A percentile compares a stretch with the other conserved stretches of the same genome.
phyloP scores from a whole-genome alignment of 1,139 yeast genomes.

The Lodderomyces jiufengensis region DNA sequence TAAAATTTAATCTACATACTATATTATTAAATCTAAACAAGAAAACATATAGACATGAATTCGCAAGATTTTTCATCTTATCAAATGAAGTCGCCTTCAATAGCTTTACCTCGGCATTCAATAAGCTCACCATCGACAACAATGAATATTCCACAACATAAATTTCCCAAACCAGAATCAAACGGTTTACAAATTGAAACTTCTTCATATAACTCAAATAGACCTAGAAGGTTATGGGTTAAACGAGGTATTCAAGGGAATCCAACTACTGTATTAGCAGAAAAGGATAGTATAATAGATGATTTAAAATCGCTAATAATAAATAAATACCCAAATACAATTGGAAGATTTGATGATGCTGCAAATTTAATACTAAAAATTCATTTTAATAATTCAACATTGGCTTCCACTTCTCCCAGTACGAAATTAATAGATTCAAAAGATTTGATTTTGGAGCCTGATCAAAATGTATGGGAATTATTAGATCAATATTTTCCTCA shows the following conservation, averaged over 20 bases:
- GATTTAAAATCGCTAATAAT: slow-evolving; percentile 64
- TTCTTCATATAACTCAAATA: slow-evolving; percentile 7
- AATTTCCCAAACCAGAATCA: slow-evolving; percentile 1
- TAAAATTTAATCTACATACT: no score
- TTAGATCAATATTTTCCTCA: slow-evolving; percentile 60
- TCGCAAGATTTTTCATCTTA: slow-evolving; percentile 4
- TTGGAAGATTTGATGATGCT: slow-evolving; percentile 63
- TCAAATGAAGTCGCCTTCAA: slow-evolving; percentile 8
- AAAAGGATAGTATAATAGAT: slow-evolving; percentile 59
- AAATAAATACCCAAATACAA: slow-evolving; percentile 64
- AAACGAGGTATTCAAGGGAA: slow-evolving; percentile 46
- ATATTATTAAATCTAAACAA: no score
- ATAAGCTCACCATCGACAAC: slow-evolving; percentile 4
- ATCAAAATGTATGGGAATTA: slow-evolving; percentile 56
- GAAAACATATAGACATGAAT: no score
- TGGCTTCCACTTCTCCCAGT: slow-evolving; percentile 7
- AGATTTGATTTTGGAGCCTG: slow-evolving; percentile 53
- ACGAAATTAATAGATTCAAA: slow-evolving; percentile 11
- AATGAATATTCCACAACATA: slow-evolving; percentile 3
- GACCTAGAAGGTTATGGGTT: slow-evolving; percentile 59
- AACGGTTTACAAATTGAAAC: slow-evolving; percentile 6
- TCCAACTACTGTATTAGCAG: slow-evolving; percentile 64
- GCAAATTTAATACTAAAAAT: slow-evolving; percentile 56
- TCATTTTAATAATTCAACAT: slow-evolving; percentile 17
- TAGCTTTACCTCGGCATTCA: slow-evolving; percentile 5